Evolutionary conservation across 495 filamentous ascomycete genomes (phyloP), one percentile per base, ranked within the genome.

Genomic region (Penicillium coffeae): DNA sequence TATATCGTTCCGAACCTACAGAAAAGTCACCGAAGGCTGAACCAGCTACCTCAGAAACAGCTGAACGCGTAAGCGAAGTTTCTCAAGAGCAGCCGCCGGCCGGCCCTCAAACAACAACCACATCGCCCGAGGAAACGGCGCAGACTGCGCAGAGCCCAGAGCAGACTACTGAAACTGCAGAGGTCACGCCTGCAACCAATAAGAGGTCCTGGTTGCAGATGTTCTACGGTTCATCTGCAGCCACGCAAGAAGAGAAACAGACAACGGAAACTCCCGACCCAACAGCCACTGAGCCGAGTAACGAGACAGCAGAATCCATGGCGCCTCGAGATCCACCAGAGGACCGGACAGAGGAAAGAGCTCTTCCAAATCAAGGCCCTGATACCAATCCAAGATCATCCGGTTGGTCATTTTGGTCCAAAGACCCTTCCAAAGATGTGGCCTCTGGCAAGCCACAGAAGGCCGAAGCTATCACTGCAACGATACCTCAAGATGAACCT

Each of bases 331-430:
- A 60, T 3, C 47, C 53, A 27, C 21, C 55, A 0, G 59, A 49
- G 21, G 38, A 59, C 18, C 14, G 47, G 13, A 33, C 65, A 71
- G 10, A 39, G 8, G 66, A 72, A 8, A 60, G 68, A 30, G 48
- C 63, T 42, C 64, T 69, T 41, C 58, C 58, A 20, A 51, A 61
- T 2, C 72, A 74, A 63, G 52, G 69, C 27, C 67, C 75, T 40
- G 64, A 60, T 21, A 50, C 50, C 20, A 55, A 45, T 45, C 45
- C 56, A 10, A 80, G 74, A 50, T 77, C 84, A 15, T 87, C 87
- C 6, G 87, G 84, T 1, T 94, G 89, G 89, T 88, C 85, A 1
- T 94, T 94, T 52, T 94, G 87, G 87, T 89, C 86, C 6, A 81
- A 78, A 45, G 87, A 88, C 14, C 65, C 75, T 15, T 56, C 79